phyloP scores from a whole-genome alignment of 441 rosid genomes.

The Gossypium lobatum region DNA sequence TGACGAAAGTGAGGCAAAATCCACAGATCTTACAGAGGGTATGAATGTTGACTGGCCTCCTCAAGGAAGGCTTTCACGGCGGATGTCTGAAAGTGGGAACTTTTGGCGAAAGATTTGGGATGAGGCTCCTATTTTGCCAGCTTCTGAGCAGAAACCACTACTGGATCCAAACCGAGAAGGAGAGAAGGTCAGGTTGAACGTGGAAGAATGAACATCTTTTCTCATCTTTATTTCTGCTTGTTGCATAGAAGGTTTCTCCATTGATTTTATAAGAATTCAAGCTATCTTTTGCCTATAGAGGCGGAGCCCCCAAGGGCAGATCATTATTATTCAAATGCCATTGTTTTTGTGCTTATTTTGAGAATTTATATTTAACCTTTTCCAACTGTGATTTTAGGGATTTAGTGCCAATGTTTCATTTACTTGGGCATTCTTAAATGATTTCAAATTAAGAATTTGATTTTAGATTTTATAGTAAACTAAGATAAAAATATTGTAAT shows the following conservation, averaged over 20 bases:
- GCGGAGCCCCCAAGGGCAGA: background rate
- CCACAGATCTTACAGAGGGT: constrained; percentile 29
- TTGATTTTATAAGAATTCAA: background rate
- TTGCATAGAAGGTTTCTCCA: background rate
- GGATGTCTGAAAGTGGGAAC: constrained; percentile 93
- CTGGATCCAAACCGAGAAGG: constrained; percentile 90
- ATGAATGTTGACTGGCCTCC: constrained; percentile 81
- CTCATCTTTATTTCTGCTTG: background rate
- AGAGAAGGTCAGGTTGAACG: constrained; percentile 63
- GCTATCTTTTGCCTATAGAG: constrained; percentile 1
- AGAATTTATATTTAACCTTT: background rate
- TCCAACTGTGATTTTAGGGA: background rate
- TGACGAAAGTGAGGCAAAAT: constrained; percentile 32
- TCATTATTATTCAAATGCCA: background rate
- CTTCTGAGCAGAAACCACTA: constrained; percentile 83
- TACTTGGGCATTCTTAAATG: background rate
- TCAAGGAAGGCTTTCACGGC: constrained; percentile 68
- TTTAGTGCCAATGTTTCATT: background rate
- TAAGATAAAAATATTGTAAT: background rate
- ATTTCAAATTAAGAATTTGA: background rate
- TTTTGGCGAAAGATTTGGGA: constrained; percentile 91
- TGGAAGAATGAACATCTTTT: background rate
- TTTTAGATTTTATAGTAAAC: background rate
- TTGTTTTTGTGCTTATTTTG: background rate
- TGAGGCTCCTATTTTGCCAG: constrained; percentile 72